Base-by-base conservation (phyloP, 306 rosid genomes). In the Ochetophila trinervis region DNA sequence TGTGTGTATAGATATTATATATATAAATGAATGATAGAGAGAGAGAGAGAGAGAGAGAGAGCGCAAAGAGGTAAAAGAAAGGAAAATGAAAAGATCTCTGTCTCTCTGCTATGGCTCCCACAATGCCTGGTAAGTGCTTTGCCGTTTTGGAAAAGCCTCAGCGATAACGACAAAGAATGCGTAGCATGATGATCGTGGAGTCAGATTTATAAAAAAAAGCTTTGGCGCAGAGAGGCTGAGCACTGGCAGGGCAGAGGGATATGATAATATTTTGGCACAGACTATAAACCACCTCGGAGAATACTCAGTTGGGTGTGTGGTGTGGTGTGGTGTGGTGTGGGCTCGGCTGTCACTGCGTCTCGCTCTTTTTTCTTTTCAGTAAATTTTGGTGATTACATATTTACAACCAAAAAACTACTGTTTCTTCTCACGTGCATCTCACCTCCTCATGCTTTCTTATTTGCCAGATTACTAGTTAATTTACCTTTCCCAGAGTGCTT, bases 121-220 rank as follows among this genome's bases (percentile, higher is more conserved):
- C 78, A 72, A 8, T 62, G 82, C 18, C 59, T 65, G 76, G 21
- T 0, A 18, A 16, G 19, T 50, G 54, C 21, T 52, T 8, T 8
- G 3, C 17, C 34, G 20, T 61, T 47, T 21, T 53, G 16, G 24
- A 52, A 53, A 37, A 53, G 60, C 37, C 77, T 61, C 6, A 35
- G 60, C 17, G 63, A 67, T 44, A 60, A 35, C 54, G 81, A 77
- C 82, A 72, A 54, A 16, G 54, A 50, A 6, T 8, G 19, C 21
- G 17, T 50, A 50, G 23, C 19, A 50, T 16, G 4, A 5, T 50
- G 21, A 16, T 6, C 19, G 21, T 50, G 21, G 54, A 50, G 23
- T 4, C 21, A 18, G 45, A 40, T 40, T 10, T 40, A 40, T 10
- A 27, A 1, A 27, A 27, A n/a, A 40, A 2, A 40, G 45, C 45